Base-by-base conservation (phyloP, 1,284 basidiomycete genomes). In the Puccinia horiana region DNA sequence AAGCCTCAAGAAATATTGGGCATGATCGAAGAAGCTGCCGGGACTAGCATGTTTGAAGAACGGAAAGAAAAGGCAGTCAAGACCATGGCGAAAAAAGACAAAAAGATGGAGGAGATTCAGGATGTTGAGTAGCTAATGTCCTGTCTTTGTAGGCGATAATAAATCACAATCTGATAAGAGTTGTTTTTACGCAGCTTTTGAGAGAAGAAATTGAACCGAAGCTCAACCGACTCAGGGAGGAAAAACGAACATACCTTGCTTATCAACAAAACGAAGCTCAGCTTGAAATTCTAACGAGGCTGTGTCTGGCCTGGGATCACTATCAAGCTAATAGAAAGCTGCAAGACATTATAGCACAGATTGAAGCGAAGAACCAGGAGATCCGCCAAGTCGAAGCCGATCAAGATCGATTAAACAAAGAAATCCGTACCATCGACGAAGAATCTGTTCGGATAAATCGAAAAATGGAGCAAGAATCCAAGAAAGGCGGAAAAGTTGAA, bases 21-120 rank as follows among this genome's bases (percentile, higher is more conserved):
- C 2, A 96, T 99, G 94, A 95, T 99, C 16, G 97, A 99, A 87
- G 97, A 99, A 87, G 97, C 97, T 0, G 94, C 96, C 0, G 97
- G 97, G 1, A 99, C 97, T 72, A 92, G 95, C 54, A 99, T 99
- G 96, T 99, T 98, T 85, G 97, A 99, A 87, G 96, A 99, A 83
- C 91, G 94, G 49, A 99, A 99, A 87, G 95, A 98, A 86, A 98
- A 98, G 87, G 96, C 97, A 11, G 91, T 93, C 86, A 96, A 94
- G 88, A 98, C 95, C 0, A 99, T 99, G 92, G 90, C 91, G 42
- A 98, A 98, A 90, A 99, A 99, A 89, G 95, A 99, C 85, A 98
- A 96, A 88, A 93, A 94, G 85, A 93, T 99, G 32, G 92, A 94
- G 83, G 96, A 98, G 87, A 93, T 98, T 85, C 91, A 90, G 29